Conservation (phyloP, 2,329 filamentous ascomycete genomes). For the Ophiostoma ulmi region DNA sequence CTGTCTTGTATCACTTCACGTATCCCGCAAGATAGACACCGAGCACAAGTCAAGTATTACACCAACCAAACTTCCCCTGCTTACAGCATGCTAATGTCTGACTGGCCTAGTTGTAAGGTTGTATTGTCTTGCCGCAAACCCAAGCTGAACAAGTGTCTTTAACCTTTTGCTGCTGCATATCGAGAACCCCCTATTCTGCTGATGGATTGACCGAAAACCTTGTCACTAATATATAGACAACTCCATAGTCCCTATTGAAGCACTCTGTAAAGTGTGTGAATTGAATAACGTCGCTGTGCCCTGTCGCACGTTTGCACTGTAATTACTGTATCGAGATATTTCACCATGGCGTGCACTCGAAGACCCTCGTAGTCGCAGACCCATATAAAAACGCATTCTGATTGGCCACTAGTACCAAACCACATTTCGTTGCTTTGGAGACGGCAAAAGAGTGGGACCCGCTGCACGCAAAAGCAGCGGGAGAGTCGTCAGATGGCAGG, state of each 20-base stretch:
- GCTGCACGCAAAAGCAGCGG: conserved; percentile 14
- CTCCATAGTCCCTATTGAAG: background rate
- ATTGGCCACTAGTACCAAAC: background rate
- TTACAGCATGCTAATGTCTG: background rate
- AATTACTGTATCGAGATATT: background rate
- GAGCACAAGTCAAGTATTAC: background rate
- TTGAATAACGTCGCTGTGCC: background rate
- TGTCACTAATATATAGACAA: background rate
- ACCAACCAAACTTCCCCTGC: background rate
- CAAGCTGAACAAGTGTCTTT: background rate
- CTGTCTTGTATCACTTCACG: background rate
- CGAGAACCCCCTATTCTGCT: background rate
- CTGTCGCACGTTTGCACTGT: background rate
- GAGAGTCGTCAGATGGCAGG: background rate
- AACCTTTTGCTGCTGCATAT: background rate
- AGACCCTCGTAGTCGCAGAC: background rate
- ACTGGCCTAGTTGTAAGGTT: background rate
- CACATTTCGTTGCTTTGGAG: conserved; percentile 22
- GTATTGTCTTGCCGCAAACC: background rate
- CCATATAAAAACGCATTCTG: background rate
- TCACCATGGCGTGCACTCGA: background rate
- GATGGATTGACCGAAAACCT: background rate
- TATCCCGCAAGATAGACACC: background rate
- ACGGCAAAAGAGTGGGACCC: conserved; percentile 16
- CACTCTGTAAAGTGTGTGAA: background rate